Conservation (phyloP, 495 filamentous ascomycete genomes). For the Mytilinidion resinicola region DNA sequence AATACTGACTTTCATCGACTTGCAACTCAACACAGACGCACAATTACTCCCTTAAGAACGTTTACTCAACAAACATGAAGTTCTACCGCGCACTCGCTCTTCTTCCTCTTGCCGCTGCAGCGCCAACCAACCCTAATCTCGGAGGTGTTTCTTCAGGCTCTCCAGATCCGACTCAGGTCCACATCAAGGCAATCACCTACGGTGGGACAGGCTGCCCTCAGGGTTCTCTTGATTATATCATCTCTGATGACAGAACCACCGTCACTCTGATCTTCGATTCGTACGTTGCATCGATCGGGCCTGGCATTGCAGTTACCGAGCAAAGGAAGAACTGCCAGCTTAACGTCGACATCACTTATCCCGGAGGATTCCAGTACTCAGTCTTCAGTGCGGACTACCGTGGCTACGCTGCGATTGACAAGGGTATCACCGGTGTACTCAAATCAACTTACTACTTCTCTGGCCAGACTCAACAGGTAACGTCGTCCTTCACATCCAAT, state of each 20-base stretch:
- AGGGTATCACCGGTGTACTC: constrained; percentile 42
- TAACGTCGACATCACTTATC: constrained; percentile 46
- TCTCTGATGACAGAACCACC: constrained; percentile 48
- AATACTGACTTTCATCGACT: constrained; percentile 19
- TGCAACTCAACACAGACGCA: constrained; percentile 9
- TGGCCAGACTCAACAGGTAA: constrained; percentile 34
- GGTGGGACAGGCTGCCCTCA: constrained; percentile 53
- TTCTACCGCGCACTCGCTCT: constrained; percentile 20
- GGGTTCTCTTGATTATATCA: constrained; percentile 43
- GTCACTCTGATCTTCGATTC: constrained; percentile 43
- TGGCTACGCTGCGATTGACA: constrained; percentile 42
- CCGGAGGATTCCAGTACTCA: constrained; percentile 47
- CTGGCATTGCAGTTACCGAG: constrained; percentile 34
- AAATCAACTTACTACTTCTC: constrained; percentile 50
- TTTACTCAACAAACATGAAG: constrained; percentile 21
- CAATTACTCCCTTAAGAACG: background rate
- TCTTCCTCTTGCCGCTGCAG: constrained; percentile 19
- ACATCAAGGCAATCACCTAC: constrained; percentile 41
- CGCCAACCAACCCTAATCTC: constrained; percentile 7
- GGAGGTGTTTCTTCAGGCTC: constrained; percentile 14
- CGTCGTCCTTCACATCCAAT: background rate
- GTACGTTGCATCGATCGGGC: constrained; percentile 44
- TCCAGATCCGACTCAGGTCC: constrained; percentile 8
- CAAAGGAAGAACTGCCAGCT: constrained; percentile 49
- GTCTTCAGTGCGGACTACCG: constrained; percentile 48